Conservation (phyloP, 305 asterid genomes). For the Fraxinus greggii region DNA sequence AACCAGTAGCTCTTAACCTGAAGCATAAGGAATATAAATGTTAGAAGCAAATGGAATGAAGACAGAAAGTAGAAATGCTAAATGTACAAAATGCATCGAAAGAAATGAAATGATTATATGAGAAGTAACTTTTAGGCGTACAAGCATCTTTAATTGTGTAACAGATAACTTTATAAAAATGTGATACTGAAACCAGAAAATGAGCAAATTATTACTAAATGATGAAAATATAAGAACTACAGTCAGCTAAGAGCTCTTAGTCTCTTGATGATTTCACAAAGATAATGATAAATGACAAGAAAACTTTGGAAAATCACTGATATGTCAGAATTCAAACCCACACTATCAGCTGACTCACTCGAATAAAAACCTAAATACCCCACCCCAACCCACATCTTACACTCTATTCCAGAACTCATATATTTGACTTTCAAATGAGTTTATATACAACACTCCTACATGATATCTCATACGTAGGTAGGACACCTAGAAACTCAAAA, state of each 20-base stretch:
- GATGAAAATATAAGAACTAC: neutral
- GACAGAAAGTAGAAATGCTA: neutral
- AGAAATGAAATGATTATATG: neutral
- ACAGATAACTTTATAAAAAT: neutral
- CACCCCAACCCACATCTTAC: neutral
- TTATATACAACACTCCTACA: neutral
- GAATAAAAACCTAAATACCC: neutral
- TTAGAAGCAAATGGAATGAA: neutral
- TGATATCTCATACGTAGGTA: neutral
- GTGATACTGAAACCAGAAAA: neutral
- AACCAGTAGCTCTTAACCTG: slow-evolving; percentile 91
- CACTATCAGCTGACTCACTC: neutral
- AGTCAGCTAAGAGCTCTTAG: neutral
- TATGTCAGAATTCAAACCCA: neutral
- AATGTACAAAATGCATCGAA: neutral
- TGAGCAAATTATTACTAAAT: neutral
- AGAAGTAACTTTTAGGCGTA: neutral
- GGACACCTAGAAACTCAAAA: neutral
- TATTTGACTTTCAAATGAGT: neutral
- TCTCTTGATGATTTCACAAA: neutral
- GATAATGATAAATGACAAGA: neutral
- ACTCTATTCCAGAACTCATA: neutral
- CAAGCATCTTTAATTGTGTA: neutral
- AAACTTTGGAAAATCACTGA: neutral
- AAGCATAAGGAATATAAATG: neutral